Evolutionary conservation across 2,329 filamentous ascomycete genomes (phyloP).

Genomic region (Didymella glomerata): DNA sequence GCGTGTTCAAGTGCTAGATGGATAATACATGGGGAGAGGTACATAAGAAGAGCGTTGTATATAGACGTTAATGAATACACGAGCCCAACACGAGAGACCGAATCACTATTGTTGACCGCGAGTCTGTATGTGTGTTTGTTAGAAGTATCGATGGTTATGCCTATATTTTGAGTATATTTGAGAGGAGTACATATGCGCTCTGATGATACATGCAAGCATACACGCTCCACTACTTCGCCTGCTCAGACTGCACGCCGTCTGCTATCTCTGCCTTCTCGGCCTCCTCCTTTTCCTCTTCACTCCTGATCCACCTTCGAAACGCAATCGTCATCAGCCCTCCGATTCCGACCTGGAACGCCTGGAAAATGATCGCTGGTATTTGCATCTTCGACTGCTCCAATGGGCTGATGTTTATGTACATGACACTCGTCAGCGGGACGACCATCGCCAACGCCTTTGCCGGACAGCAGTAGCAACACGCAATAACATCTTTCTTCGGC

Average conservation of each 20-base stretch:
- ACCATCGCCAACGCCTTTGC: conserved; percentile 77
- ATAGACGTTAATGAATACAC: not conserved
- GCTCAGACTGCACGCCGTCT: not conserved
- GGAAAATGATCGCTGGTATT: conserved; percentile 69
- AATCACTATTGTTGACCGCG: not conserved
- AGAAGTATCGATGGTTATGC: no score
- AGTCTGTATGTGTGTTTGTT: not conserved
- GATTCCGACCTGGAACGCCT: conserved; percentile 55
- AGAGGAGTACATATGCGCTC: not conserved
- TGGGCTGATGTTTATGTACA: conserved; percentile 67
- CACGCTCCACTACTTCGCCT: not conserved
- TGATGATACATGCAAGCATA: not conserved
- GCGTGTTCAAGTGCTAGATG: conserved; percentile 59
- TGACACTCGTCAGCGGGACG: conserved; percentile 72
- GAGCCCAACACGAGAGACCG: not conserved
- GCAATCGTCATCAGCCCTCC: conserved; percentile 54
- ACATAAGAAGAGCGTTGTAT: not conserved
- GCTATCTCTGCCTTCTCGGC: conserved; percentile 27
- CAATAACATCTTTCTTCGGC: conserved; percentile 69
- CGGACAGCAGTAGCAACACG: conserved; percentile 76
- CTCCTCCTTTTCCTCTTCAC: conserved; percentile 61
- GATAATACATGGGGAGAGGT: not conserved
- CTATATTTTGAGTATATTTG: not conserved
- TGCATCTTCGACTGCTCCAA: conserved; percentile 67
- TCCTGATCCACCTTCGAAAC: conserved; percentile 58